Evolutionary conservation across 1,284 basidiomycete genomes (phyloP).

Genomic region (Ceratobasidium sp.): DNA sequence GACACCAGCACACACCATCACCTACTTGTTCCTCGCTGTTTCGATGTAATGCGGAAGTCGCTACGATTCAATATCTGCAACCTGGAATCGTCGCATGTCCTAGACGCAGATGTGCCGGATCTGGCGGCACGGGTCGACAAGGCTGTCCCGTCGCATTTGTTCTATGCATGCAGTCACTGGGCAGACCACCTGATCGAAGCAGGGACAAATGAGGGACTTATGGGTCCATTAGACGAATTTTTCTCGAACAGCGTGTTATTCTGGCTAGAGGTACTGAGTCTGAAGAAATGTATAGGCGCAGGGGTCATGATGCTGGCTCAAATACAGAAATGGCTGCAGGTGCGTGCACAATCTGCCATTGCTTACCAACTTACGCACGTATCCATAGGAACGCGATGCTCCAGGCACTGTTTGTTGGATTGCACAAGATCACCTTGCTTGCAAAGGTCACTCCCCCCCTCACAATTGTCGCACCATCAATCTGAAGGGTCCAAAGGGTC

Average conservation of each 20-base stretch:
- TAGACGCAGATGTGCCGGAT: constrained; percentile 19
- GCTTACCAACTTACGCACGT: too few relatives aligned
- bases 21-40: constrained; percentile 4
- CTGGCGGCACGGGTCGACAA: neutral
- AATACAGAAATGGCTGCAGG: neutral
- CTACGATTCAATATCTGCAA: constrained; percentile 23
- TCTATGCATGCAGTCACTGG: constrained; percentile 25
- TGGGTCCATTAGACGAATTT: neutral
- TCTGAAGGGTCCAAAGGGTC: too few relatives aligned
- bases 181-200: constrained; percentile 19
- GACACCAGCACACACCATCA: neutral
- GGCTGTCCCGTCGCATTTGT: constrained; percentile 3
- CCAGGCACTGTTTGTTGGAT: too few relatives aligned
- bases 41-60: neutral
- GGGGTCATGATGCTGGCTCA: neutral
- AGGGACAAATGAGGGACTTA: neutral
- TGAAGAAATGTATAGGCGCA: constrained; percentile 7
- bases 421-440: too few relatives aligned
- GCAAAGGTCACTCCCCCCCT: too few relatives aligned
- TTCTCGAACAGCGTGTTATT: constrained; percentile 19
- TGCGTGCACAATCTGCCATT: neutral
- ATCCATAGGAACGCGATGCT: too few relatives aligned
- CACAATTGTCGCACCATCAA: too few relatives aligned
- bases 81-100: neutral
- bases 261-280: constrained; percentile 45